Base-by-base conservation (phyloP, 1,139 yeast species). In the Geotrichum candidum region DNA sequence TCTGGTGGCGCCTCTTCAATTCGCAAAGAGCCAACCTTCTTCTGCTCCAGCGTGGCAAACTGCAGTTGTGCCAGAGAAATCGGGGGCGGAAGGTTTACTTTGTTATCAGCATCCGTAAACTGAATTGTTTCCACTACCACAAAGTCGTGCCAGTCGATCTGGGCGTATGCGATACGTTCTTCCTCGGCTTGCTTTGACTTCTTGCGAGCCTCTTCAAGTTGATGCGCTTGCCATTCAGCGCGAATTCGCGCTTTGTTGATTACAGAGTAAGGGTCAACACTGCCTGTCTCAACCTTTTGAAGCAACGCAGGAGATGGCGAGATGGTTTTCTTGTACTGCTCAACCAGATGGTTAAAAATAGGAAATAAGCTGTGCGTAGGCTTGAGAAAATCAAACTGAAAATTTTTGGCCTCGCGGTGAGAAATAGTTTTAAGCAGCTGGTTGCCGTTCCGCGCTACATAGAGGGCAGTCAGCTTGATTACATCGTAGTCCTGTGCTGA, bases 101-200 rank as follows among this genome's bases (percentile, higher is more conserved):
- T 84, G 61, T 80, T 79, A 71, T 90, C 96, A 0, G 85, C 78
- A 1, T 84, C 85, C 50, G 84, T 84, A 68, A 91, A 87, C 60
- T 81, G 83, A 13, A 90, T 78, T 1, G 86, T 84, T 57, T 86
- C 91, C 2, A 88, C 88, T 22, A 90, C 78, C 1, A 80, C 77
- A 70, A 91, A 91, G 65, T 88, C 90, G 64, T 86, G 86, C 99
- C 99, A 94, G 73, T 92, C 92, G 31, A 90, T 86, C 38, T 87
- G 83, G 0, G 95, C 92, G 74, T 81, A 89, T 56, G 83, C 85
- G 33, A 84, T 78, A 74, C 71, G 66, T 59, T 81, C 80, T 59
- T 76, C 66, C 64, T 76, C 76, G 60, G 74, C 68, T 62, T 73
- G 68, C 70, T 77, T 71, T 62, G 73, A 68, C 38, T 71, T 69